phyloP scores from a whole-genome alignment of 2,329 filamentous ascomycete genomes.

The Pestalotiopsis fici region DNA sequence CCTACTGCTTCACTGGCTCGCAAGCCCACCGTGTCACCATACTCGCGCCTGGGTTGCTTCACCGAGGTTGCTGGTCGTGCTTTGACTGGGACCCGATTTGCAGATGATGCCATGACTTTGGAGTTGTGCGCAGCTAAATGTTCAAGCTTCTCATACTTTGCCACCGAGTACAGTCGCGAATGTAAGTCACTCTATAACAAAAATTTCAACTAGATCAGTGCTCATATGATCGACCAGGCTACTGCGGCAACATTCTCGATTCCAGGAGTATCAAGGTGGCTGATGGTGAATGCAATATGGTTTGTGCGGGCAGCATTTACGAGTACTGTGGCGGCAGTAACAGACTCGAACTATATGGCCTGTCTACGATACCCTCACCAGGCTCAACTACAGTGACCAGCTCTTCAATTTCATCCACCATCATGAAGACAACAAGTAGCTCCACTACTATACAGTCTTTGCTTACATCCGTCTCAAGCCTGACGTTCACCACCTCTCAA shows the following conservation, averaged over 20 bases:
- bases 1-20: slow-evolving; percentile 33
- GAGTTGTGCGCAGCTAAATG: slow-evolving; percentile 38
- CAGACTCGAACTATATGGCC: not conserved
- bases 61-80: slow-evolving; percentile 38
- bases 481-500: not conserved
- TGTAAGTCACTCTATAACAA: slow-evolving; percentile 16
- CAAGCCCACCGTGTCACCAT: slow-evolving; percentile 36
- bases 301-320: slow-evolving; percentile 33
- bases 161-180: slow-evolving; percentile 37
- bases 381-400: slow-evolving; percentile 30
- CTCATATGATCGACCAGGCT: no score
- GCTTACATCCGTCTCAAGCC: not conserved
- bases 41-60: slow-evolving; percentile 39
- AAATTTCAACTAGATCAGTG: no score
- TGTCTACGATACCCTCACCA: not conserved
- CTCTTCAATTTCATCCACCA: slow-evolving; percentile 12
- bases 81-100: slow-evolving; percentile 30
- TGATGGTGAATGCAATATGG: slow-evolving; percentile 36
- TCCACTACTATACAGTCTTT: slow-evolving; percentile 1
- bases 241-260: slow-evolving; percentile 31
- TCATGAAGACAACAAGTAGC: slow-evolving; percentile 7
- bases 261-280: slow-evolving; percentile 30
- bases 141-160: slow-evolving; percentile 37
- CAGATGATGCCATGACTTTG: slow-evolving; percentile 37
- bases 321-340: slow-evolving; percentile 32